Conservation (phyloP, 177 flowering plant species). For the Vitis hybrid region DNA sequence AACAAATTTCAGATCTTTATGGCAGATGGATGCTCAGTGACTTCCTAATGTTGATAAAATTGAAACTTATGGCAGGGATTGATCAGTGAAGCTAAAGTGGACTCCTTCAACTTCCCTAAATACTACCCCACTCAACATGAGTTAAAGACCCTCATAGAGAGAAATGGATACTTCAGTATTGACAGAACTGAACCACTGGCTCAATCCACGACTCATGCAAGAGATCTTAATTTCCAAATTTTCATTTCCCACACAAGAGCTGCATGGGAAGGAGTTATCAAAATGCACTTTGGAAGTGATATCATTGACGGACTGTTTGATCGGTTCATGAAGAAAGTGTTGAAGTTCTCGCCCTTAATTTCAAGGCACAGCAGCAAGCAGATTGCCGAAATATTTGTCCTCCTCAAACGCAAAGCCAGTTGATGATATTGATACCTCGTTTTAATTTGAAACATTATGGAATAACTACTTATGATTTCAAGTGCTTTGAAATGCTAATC, state of each 20-base stretch:
- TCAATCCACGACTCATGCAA: not conserved
- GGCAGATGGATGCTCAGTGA: too few species aligned
- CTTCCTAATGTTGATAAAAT: too few species aligned
- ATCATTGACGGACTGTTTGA: not conserved
- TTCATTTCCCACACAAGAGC: not conserved
- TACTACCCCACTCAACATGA: slow-evolving; percentile 5
- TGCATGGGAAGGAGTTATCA: not conserved
- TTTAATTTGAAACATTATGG: too few species aligned
- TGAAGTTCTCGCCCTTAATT: not conserved
- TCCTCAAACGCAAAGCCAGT: not conserved
- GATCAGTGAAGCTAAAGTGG: slow-evolving; percentile 6
- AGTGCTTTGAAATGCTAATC: too few species aligned
- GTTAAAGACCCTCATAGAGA: not conserved
- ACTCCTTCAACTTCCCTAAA: slow-evolving; percentile 7
- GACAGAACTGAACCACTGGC: not conserved
- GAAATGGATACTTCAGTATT: slow-evolving; percentile 5
- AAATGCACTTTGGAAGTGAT: not conserved
- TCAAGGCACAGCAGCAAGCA: not conserved
- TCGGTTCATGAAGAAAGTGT: not conserved
- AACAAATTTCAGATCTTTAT: too few species aligned
- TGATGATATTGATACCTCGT: not conserved
- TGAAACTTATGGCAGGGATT: slow-evolving; percentile 5
- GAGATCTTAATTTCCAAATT: not conserved
- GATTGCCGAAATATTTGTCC: not conserved
- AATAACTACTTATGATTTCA: too few species aligned